Conservation (phyloP, 2,329 filamentous ascomycete species). For the Orbilia quercus region DNA sequence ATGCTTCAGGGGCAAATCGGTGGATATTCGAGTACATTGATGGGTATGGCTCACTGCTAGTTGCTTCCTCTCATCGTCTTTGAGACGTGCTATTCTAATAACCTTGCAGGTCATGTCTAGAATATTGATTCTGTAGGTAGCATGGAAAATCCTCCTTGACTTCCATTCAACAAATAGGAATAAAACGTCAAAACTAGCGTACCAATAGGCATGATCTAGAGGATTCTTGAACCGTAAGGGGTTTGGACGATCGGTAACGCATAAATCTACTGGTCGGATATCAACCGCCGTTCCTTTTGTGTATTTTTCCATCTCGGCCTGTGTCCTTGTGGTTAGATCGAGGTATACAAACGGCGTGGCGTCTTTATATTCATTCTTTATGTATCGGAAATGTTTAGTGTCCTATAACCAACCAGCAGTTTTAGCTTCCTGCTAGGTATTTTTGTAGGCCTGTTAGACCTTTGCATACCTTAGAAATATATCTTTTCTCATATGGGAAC, state of each 20-base stretch:
- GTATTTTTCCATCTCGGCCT: conserved; percentile 31
- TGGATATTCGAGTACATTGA: conserved; percentile 26
- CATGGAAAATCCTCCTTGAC: conserved; percentile 22
- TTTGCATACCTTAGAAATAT: conserved; percentile 24
- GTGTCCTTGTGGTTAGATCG: conserved; percentile 23
- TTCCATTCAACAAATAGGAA: conserved; percentile 43
- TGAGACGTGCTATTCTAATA: conserved; percentile 19
- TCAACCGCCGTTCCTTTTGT: conserved; percentile 12
- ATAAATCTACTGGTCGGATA: conserved; percentile 27
- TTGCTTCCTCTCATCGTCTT: conserved; percentile 31
- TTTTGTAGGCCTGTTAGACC: not conserved
- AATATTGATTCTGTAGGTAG: conserved; percentile 33
- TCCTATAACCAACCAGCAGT: no score
- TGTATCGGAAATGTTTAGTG: conserved; percentile 23
- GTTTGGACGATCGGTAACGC: conserved; percentile 19
- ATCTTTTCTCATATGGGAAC: conserved; percentile 40
- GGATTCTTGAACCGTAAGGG: conserved; percentile 24
- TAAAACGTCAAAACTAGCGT: conserved; percentile 35
- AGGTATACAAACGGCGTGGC: conserved; percentile 28
- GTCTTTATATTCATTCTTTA: conserved; percentile 31
- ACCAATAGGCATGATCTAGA: conserved; percentile 40
- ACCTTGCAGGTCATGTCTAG: conserved; percentile 21
- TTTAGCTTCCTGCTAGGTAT: no score
- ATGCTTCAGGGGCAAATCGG: conserved; percentile 36
- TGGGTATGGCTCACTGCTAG: conserved; percentile 28